These are phyloP conservation scores for Boehmeria nivea DNA, from an alignment of 306 rosid species.

Conservation along the genomic window DNA sequence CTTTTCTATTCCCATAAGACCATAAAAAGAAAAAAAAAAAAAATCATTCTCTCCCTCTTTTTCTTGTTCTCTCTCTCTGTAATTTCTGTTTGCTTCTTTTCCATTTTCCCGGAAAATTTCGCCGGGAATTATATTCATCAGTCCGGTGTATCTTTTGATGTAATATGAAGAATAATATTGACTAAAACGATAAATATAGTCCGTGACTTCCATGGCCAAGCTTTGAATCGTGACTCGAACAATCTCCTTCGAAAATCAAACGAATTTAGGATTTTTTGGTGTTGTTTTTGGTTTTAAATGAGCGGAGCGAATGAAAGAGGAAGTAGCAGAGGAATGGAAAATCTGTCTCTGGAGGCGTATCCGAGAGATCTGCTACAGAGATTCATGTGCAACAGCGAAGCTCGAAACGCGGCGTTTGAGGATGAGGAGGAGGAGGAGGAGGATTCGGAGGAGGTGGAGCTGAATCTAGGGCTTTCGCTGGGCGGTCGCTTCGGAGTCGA, in stretches of 20 bases:
- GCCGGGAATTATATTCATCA: slow-evolving; percentile 4
- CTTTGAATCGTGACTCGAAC: too few relatives aligned
- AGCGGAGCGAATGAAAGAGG: slow-evolving; percentile 43
- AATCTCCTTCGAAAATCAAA: too few relatives aligned
- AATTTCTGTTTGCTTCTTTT: neutral
- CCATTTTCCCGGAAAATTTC: neutral
- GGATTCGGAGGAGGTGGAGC: slow-evolving; percentile 55
- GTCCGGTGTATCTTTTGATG: too few relatives aligned
- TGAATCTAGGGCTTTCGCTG: slow-evolving; percentile 79
- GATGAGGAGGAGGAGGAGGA: slow-evolving; percentile 56
- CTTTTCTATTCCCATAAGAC: neutral
- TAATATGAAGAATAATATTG: too few relatives aligned
- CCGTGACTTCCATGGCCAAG: too few relatives aligned
- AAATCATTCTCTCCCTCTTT: too few relatives aligned
- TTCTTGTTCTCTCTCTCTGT: neutral
- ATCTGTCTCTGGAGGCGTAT: slow-evolving; percentile 37
- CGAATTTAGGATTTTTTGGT: neutral
- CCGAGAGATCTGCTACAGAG: slow-evolving; percentile 86
- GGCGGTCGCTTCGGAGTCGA: slow-evolving; percentile 93
- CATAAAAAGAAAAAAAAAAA: neutral
- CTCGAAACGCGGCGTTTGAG: slow-evolving; percentile 6
- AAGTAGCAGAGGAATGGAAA: slow-evolving; percentile 35
- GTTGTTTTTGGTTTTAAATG: slow-evolving; percentile 18
- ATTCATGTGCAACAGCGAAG: slow-evolving; percentile 32
- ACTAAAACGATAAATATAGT: too few relatives aligned